Conservation (phyloP, 345 rosid genomes). For the Eucalyptus marginata region DNA sequence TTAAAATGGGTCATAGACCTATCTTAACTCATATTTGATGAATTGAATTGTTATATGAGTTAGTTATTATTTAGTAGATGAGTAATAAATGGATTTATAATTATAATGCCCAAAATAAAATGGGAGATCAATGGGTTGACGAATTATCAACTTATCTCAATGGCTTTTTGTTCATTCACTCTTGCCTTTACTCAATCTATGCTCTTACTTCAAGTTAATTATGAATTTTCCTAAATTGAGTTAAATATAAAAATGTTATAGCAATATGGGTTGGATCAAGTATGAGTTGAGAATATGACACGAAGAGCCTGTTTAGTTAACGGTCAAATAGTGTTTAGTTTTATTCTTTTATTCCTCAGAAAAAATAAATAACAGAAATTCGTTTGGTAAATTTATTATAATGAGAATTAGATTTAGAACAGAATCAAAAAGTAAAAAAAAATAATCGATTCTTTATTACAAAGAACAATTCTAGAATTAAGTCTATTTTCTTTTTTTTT, state of each 20-base stretch:
- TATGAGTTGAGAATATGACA: accelerated
- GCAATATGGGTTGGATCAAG: too few species aligned
- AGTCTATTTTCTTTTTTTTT: too few species aligned
- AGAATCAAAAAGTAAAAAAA: accelerated
- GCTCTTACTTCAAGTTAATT: too few species aligned
- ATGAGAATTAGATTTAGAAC: accelerated
- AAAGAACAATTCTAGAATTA: too few species aligned
- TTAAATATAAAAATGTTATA: too few species aligned
- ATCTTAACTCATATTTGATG: too few species aligned
- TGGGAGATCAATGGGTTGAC: accelerated
- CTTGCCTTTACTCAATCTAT: accelerated
- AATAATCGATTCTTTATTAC: accelerated
- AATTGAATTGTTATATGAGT: too few species aligned
- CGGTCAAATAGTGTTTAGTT: accelerated
- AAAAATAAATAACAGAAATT: accelerated
- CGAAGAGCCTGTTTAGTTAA: accelerated
- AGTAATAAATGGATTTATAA: too few species aligned
- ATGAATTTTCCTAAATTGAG: accelerated
- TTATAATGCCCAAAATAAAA: too few species aligned
- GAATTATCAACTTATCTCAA: accelerated
- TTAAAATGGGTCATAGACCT: accelerated
- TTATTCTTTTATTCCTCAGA: accelerated
- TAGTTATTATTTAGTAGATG: too few species aligned
- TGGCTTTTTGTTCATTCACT: accelerated
- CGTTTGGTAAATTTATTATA: too few species aligned